These are phyloP conservation scores for Gossypium lobatum DNA, from an alignment of 441 rosid genomes.

Conservation along the genomic window DNA sequence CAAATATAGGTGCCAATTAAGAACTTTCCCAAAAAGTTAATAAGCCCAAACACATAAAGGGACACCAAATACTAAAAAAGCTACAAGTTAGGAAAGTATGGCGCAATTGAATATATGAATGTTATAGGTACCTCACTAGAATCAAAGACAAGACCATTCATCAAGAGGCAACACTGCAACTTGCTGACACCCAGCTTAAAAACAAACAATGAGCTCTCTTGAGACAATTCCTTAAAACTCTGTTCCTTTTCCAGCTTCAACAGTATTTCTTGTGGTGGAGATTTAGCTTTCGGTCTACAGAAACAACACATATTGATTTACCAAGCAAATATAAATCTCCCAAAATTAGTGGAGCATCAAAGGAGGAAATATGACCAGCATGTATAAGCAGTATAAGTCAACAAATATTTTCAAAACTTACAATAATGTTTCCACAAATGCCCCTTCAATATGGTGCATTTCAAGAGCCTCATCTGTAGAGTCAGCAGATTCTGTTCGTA, in stretches of 20 bases:
- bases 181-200: slow-evolving; percentile 85
- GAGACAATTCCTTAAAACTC: slow-evolving; percentile 50
- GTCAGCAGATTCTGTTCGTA: slow-evolving; percentile 61
- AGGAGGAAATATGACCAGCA: slow-evolving; percentile 5
- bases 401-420: slow-evolving; percentile 35
- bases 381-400: slow-evolving; percentile 12
- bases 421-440: slow-evolving; percentile 84
- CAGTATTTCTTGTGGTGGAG: slow-evolving; percentile 86
- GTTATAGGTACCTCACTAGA: slow-evolving; percentile 67
- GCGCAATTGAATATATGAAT: slow-evolving; percentile 7
- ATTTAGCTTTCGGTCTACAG: slow-evolving; percentile 66
- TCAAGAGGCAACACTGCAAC: slow-evolving; percentile 65
- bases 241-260: slow-evolving; percentile 80
- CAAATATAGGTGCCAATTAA: neutral
- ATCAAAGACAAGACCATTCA: slow-evolving; percentile 97
- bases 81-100: slow-evolving; percentile 2
- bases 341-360: slow-evolving; percentile 1
- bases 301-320: slow-evolving; percentile 13
- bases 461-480: slow-evolving; percentile 61
- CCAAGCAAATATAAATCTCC: slow-evolving; percentile 12
- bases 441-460: slow-evolving; percentile 86
- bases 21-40: neutral
- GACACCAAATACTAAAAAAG: slow-evolving; percentile 7
- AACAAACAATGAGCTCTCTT: slow-evolving; percentile 80
- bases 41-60: neutral